These are phyloP conservation scores for Vaccinium myrtillus DNA, from an alignment of 148 eudicot genomes.

Conservation along the genomic window DNA sequence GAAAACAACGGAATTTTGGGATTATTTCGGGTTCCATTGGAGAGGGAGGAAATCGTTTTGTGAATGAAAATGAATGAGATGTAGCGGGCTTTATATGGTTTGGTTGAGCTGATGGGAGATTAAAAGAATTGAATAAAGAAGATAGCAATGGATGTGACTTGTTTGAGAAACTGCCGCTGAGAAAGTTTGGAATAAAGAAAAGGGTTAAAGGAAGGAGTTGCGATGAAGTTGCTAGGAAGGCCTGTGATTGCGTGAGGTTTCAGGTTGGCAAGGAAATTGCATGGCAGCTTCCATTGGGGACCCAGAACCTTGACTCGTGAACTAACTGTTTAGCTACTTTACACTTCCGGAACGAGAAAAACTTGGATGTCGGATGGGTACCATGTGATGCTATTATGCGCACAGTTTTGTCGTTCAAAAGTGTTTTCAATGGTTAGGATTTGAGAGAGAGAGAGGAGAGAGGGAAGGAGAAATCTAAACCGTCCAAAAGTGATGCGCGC, in stretches of 20 bases:
- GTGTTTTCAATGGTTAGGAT: too few species aligned
- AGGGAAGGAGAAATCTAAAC: too few species aligned
- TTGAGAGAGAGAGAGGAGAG: too few species aligned
- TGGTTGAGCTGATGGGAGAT: not conserved
- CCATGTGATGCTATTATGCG: too few species aligned
- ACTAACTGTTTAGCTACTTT: not conserved
- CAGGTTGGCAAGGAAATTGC: conserved; percentile 47
- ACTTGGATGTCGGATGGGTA: too few species aligned
- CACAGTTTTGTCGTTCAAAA: too few species aligned
- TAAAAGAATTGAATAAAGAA: not conserved
- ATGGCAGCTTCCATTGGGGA: conserved; percentile 51
- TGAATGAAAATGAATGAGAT: not conserved
- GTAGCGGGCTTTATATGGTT: conserved; percentile 15
- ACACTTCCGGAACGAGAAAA: not conserved
- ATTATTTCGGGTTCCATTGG: conserved; percentile 35
- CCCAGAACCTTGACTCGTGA: not conserved
- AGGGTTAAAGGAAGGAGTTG: not conserved
- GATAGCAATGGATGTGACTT: not conserved
- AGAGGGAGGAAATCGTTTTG: not conserved
- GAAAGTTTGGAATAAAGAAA: not conserved
- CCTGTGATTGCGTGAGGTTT: conserved; percentile 8
- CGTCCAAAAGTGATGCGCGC: too few species aligned
- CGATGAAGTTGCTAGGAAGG: conserved; percentile 14
- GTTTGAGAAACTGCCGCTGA: not conserved
- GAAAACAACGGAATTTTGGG: conserved; percentile 43